These are phyloP conservation scores for Gloeophyllum trabeum DNA, from an alignment of 768 basidiomycete genomes.

Conservation along the genomic window DNA sequence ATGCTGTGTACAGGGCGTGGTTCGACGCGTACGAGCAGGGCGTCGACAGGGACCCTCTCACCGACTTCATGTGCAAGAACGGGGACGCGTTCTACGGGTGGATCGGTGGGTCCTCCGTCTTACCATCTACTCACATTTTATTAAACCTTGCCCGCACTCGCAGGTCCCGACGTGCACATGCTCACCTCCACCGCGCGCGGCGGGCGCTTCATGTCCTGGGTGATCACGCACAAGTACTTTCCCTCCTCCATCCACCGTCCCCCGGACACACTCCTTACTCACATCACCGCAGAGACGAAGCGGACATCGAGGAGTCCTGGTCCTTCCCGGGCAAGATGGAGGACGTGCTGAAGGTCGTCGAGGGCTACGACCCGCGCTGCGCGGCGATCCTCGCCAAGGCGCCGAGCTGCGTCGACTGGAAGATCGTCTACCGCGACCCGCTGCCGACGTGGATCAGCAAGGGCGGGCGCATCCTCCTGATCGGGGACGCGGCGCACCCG, in stretches of 20 bases:
- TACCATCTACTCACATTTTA: not conserved
- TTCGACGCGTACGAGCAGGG: conserved; percentile 11
- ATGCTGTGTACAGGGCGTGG: conserved; percentile 17
- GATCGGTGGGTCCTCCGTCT: conserved; percentile 9
- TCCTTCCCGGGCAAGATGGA: conserved; percentile 13
- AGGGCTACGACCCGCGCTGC: conserved; percentile 15
- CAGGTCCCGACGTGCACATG: conserved; percentile 11
- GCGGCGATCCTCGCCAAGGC: conserved; percentile 13
- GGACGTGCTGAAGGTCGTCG: conserved; percentile 12
- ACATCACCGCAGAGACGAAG: conserved; percentile 6
- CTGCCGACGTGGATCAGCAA: conserved; percentile 15
- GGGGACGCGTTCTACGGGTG: conserved; percentile 10
- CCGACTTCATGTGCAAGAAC: conserved; percentile 6
- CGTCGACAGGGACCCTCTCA: conserved; percentile 11
- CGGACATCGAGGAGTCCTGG: conserved; percentile 12
- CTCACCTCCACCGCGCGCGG: conserved; percentile 9
- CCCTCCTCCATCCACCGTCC: conserved; percentile 3
- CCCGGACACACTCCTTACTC: not conserved
- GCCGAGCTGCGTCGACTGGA: conserved; percentile 15
- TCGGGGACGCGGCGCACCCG: conserved; percentile 19
- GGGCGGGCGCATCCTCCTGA: conserved; percentile 11
- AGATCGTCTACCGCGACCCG: conserved; percentile 14
- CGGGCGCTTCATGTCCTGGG: conserved; percentile 10
- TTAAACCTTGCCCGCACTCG: not conserved
- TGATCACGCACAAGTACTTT: conserved; percentile 15